Percentiles rank a stretch among this genome's conserved stretches.
phyloP scores from a whole-genome alignment of 208 protist species.

The Leishmania braziliensis region DNA sequence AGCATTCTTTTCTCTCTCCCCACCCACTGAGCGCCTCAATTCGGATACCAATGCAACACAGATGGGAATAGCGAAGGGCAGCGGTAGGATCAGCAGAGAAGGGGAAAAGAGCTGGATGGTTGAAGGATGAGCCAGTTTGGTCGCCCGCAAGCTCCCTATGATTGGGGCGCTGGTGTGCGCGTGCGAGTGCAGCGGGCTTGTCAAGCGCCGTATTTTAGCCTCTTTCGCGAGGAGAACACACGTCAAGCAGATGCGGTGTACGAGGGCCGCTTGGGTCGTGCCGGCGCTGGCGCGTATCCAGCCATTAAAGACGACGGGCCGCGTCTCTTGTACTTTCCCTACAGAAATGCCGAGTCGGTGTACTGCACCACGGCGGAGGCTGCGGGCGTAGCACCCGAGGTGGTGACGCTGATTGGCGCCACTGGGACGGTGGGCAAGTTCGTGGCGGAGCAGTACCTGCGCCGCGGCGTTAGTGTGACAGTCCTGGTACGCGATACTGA shows the following conservation, averaged over 20 bases:
- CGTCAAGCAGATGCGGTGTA: conserved; percentile 31
- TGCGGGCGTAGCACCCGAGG: conserved; percentile 9
- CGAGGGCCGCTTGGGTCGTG: conserved; percentile 20
- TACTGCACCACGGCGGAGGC: conserved; percentile 4
- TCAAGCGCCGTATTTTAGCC: conserved; percentile 56
- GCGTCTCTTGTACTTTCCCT: conserved; percentile 48
- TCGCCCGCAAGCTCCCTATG: conserved; percentile 16
- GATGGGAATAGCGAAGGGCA: neutral
- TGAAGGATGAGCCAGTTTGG: conserved; percentile 10
- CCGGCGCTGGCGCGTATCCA: neutral
- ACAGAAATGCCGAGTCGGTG: conserved; percentile 32
- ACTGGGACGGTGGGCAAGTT: conserved; percentile 56
- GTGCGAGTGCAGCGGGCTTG: conserved; percentile 48
- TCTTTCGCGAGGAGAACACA: conserved; percentile 77
- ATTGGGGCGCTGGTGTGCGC: conserved; percentile 39
- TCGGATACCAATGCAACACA: no score
- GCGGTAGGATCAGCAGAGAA: neutral
- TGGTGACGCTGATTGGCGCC: conserved; percentile 59
- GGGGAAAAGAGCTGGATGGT: neutral
- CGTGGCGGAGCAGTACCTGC: conserved; percentile 69
- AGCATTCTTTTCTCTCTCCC: neutral
- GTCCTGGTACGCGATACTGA: conserved; percentile 52
- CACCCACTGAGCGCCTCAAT: neutral
- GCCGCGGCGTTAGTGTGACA: conserved; percentile 63
- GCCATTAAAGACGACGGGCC: conserved; percentile 28